These are phyloP conservation scores for Tagetes erecta DNA, from an alignment of 129 eudicot genomes.

Conservation along the genomic window DNA sequence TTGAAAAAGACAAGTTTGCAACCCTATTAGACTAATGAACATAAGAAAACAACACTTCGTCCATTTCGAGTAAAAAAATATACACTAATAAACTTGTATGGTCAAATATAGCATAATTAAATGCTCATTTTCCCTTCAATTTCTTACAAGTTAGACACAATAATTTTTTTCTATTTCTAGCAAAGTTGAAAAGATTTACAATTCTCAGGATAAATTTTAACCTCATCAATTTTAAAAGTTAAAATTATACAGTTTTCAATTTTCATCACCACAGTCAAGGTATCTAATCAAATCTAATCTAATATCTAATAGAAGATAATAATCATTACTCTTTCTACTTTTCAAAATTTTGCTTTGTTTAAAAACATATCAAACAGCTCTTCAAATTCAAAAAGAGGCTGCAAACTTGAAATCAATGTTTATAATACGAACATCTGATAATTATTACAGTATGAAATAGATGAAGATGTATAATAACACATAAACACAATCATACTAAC, in stretches of 20 bases:
- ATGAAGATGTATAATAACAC: not conserved
- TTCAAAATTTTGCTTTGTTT: conserved; percentile 18
- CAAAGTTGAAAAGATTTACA: conserved; percentile 12
- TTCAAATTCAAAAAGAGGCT: conserved; percentile 10
- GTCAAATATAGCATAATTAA: conserved; percentile 8
- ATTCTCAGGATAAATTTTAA: conserved; percentile 9
- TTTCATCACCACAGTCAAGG: not conserved
- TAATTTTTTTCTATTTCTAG: conserved; percentile 14
- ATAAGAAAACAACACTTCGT: conserved; percentile 27
- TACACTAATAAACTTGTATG: conserved; percentile 16
- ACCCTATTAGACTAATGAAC: conserved; percentile 30
- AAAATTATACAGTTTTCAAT: not conserved
- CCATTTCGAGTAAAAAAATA: conserved; percentile 25
- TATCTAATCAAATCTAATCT: not conserved
- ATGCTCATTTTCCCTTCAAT: conserved; percentile 4
- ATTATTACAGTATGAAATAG: not conserved
- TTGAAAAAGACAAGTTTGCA: conserved; percentile 39
- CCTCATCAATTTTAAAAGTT: conserved; percentile 1
- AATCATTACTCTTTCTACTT: conserved; percentile 19
- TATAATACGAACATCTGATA: not conserved
- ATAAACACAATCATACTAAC: not conserved
- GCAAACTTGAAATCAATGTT: not conserved
- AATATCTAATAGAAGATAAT: not conserved
- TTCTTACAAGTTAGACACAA: conserved; percentile 19
- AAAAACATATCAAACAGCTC: not conserved